Evolutionary conservation across 331 rosid species (phyloP), one percentile per base, ranked within the genome.

Genomic region (Spiraea crenata): DNA sequence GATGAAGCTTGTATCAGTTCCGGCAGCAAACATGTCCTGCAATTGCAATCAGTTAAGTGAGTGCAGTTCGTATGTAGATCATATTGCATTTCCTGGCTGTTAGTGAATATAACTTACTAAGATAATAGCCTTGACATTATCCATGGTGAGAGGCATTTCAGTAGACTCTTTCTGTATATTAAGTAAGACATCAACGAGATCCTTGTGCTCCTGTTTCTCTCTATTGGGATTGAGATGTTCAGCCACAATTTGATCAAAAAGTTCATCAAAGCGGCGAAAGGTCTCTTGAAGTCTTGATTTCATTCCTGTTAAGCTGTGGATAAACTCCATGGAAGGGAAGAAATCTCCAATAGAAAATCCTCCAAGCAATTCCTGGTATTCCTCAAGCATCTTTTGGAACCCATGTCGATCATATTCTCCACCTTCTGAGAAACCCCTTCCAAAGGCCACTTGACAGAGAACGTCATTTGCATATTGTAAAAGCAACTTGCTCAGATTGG

Each of bases 11-110:
- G 96, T 88, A 71, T 88, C 96, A 6, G 96, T 88, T 74, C 96
- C 92, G n/a, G 91, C 97, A 50, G 85, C 92, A 82, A 88, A 91
- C 91, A 88, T 88, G 69, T 91, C 95, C 92, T 88, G 69, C 81
- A 63, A 13, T 20, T 13, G 31, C n/a, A 2, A 15, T 19, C 52
- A 67, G 17, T 17, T 25, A 20, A 63, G 46, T 6, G 25, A 63
- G 46, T 6, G 25, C 11, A 49, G 19, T 15, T 66, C 57, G 15
- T 55, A n/a, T 34, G 10, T 41, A 40, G 16, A 50, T 42, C 9
- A 63, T 34, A 40, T 49, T 39, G 38, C 10, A 62, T 9, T 3
- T 34, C 54, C 9, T 14, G 35, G 41, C 25, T 57, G 3, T 25
- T 20, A 44, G 9, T 37, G 50, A 69, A 34, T 59, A 72, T 25